Evolutionary conservation across 768 basidiomycete genomes (phyloP).

Genomic region (Rhodotorula graminis): DNA sequence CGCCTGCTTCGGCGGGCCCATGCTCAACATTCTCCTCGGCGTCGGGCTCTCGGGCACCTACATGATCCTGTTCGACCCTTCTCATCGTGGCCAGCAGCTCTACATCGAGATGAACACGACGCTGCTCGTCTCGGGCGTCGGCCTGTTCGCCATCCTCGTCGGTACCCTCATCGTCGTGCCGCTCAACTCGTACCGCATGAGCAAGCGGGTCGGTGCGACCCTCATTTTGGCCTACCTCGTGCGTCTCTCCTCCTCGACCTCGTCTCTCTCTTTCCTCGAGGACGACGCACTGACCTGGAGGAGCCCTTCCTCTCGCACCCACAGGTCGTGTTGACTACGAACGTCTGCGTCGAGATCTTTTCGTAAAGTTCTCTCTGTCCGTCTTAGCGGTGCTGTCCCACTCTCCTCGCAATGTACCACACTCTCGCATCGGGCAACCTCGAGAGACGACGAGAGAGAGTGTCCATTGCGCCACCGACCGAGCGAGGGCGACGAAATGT

Average conservation of each 20-base stretch:
- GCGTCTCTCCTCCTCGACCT: background rate
- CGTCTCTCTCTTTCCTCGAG: background rate
- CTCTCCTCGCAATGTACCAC: background rate
- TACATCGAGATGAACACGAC: conserved; percentile 73
- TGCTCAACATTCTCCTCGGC: conserved; percentile 55
- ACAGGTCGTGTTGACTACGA: conserved; percentile 16
- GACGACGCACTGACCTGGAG: background rate
- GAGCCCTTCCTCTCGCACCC: no score
- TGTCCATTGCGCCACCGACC: background rate
- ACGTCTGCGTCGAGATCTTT: conserved; percentile 15
- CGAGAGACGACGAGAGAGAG: background rate
- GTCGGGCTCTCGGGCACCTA: conserved; percentile 87
- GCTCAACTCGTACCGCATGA: conserved; percentile 71
- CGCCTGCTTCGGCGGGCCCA: conserved; percentile 70
- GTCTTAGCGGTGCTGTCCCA: background rate
- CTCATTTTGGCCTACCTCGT: conserved; percentile 32
- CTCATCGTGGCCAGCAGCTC: conserved; percentile 50
- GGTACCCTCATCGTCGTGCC: conserved; percentile 80
- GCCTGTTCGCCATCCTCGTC: conserved; percentile 69
- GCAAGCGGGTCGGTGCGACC: conserved; percentile 19
- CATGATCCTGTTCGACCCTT: conserved; percentile 61
- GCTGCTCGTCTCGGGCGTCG: conserved; percentile 73
- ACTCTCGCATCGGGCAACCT: background rate
- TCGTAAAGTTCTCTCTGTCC: background rate
- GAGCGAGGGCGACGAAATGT: background rate